Evolutionary conservation across 1,139 yeast genomes (phyloP).

Genomic region (Magnusiomyces suaveolens): DNA sequence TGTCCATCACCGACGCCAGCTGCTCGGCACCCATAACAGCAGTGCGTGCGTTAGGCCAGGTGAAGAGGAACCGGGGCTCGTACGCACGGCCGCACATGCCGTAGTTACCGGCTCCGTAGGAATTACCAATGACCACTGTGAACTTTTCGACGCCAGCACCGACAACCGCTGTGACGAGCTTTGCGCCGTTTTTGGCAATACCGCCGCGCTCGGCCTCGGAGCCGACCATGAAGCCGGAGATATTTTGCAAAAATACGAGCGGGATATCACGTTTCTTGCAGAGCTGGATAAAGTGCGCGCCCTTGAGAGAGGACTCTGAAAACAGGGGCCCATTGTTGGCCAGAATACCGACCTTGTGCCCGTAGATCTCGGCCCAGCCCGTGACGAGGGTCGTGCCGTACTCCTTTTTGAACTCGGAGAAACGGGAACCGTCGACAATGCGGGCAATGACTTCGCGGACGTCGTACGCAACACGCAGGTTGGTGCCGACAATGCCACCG

Average conservation of each 20-base stretch:
- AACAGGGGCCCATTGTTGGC: constrained; percentile 33
- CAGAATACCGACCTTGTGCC: constrained; percentile 30
- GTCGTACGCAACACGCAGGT: constrained; percentile 29
- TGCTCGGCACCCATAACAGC: constrained; percentile 35
- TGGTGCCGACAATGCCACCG: constrained; percentile 30
- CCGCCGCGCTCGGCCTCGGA: constrained; percentile 33
- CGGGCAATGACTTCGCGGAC: constrained; percentile 32
- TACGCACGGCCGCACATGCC: constrained; percentile 34
- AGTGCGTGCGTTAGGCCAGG: constrained; percentile 33
- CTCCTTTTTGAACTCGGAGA: constrained; percentile 29
- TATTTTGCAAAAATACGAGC: constrained; percentile 30
- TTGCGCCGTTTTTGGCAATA: constrained; percentile 33
- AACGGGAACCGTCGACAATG: constrained; percentile 30
- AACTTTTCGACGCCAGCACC: constrained; percentile 30
- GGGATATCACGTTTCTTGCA: constrained; percentile 32
- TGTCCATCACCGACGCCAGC: constrained; percentile 30
- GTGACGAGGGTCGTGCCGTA: constrained; percentile 31
- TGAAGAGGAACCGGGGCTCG: constrained; percentile 30
- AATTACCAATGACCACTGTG: constrained; percentile 31
- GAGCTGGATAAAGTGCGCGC: constrained; percentile 31
- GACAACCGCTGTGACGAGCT: constrained; percentile 32
- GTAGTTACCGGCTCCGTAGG: constrained; percentile 33
- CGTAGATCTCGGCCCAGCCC: constrained; percentile 29
- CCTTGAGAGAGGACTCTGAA: constrained; percentile 30
- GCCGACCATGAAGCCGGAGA: constrained; percentile 33